Base-by-base conservation (phyloP, 1,284 basidiomycete species). In the Moesziomyces parantarcticus region DNA sequence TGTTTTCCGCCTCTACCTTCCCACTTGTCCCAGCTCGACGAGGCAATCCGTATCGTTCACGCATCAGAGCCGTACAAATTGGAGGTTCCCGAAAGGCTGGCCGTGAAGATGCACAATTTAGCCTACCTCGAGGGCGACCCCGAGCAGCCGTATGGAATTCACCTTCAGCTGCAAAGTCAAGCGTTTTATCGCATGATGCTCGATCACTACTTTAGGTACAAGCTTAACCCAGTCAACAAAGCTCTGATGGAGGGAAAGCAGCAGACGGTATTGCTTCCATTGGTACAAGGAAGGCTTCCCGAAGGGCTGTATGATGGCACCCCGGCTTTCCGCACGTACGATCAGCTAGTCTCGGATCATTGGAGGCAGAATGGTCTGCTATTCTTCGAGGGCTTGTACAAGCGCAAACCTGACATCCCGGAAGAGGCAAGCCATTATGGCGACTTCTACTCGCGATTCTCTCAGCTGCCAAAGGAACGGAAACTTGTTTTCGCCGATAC, bases 131-230 rank as follows among this genome's bases (percentile, higher is more conserved):
- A 66, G 16, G 32, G 42, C 8, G 49, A 56, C 25, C 48, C 50
- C 0, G 7, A 44, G 8, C 18, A 44, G 14, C 57, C 58, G 6
- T 42, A 26, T 13, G 63, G 26, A 0, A 26, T 66, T 11, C 25
- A 56, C 22, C 51, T 50, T 4, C 48, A 50, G 14, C 18, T 59
- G 4, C 53, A 66, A 9, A 59, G 53, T 14, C 63, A 66, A 20
- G 36, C 43, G 4, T 66, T 66, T 18, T 66, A 59, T 14, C 58
- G 63, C 23, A 66, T 60, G 63, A 48, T 50, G 48, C 32, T 59
- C 13, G 43, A 56, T 5, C 52, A 41, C 6, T 59, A 56, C 34
- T 3, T 13, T 3, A 36, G 29, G 9, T 7, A 40, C 22, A 57
- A 50, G 20, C 14, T 54, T 0, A 20, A 16, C 10, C 21, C 42